These are phyloP conservation scores for Tetracladium marchalianum DNA, from an alignment of 495 filamentous ascomycete species.

Conservation along the genomic window DNA sequence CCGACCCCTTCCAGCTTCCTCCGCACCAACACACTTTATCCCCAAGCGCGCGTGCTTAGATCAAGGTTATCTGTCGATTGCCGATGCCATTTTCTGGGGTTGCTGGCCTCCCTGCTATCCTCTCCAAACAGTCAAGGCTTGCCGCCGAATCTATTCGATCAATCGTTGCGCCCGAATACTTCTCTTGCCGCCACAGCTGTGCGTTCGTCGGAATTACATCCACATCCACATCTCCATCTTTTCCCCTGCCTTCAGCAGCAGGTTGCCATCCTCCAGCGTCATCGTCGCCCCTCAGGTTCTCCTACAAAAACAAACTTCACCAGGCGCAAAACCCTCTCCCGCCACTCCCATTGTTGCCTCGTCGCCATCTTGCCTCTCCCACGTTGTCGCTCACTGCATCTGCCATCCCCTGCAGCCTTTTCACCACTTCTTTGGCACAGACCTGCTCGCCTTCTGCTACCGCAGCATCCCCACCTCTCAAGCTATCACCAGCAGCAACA, in stretches of 20 bases:
- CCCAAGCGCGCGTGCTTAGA: conserved; percentile 10
- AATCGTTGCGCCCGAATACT: no score
- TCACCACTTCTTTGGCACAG: conserved; percentile 5
- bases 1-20: conserved; percentile 27
- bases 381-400: not conserved
- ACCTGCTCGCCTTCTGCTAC: not conserved
- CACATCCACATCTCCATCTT: conserved; percentile 15
- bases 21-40: conserved; percentile 15
- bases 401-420: conserved; percentile 6
- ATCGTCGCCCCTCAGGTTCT: conserved; percentile 17
- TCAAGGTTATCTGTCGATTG: no score
- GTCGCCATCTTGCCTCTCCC: conserved; percentile 43
- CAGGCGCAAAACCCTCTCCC: no score
- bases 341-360: no score
- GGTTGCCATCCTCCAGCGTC: conserved; percentile 12
- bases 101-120: no score
- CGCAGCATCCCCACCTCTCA: no score
- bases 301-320: no score
- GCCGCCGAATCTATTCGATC: no score
- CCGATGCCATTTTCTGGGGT: no score
- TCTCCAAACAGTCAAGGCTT: not conserved
- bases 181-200: no score
- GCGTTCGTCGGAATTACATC: no score
- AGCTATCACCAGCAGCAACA: no score
- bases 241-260: conserved; percentile 5